phyloP scores from a whole-genome alignment of 176 grass and related monocot species.

The Phoenix roebelenii region DNA sequence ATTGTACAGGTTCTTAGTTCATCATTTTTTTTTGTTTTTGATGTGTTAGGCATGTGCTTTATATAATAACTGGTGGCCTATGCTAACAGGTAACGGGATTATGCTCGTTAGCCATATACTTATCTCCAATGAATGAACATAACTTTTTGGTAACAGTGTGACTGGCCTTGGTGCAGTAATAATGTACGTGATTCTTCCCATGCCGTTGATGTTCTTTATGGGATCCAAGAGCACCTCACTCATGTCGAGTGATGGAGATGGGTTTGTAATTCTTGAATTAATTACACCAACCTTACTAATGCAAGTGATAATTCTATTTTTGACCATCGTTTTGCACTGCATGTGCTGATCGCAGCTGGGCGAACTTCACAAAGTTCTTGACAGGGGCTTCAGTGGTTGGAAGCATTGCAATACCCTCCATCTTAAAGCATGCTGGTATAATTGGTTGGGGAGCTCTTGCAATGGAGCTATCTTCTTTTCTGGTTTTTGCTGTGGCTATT shows the following conservation, averaged over 20 bases:
- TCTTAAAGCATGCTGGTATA: conserved; percentile 76
- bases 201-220: conserved; percentile 84
- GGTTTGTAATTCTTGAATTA: conserved; percentile 28
- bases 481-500: conserved; percentile 64
- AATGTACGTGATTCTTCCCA: conserved; percentile 84
- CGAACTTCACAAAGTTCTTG: conserved; percentile 88
- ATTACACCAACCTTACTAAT: conserved; percentile 1
- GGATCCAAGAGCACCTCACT: conserved; percentile 42
- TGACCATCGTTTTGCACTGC: too few species aligned
- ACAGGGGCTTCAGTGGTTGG: conserved; percentile 68
- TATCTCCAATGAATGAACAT: background rate
- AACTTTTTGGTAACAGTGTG: background rate
- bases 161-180: conserved; percentile 44
- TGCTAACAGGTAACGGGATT: conserved; percentile 63
- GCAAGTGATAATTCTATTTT: background rate
- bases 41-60: conserved; percentile 68
- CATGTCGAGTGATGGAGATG: conserved; percentile 43
- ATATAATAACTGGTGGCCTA: conserved; percentile 97
- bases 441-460: conserved; percentile 81
- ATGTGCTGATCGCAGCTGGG: conserved; percentile 40
- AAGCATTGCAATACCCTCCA: conserved; percentile 81
- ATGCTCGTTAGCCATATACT: too few species aligned
- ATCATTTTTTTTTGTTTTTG: background rate
- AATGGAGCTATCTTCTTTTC: conserved; percentile 94
- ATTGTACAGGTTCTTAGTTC: too few species aligned